Base-by-base conservation (phyloP, 495 filamentous ascomycete species). In the Xylaria intraflava region DNA sequence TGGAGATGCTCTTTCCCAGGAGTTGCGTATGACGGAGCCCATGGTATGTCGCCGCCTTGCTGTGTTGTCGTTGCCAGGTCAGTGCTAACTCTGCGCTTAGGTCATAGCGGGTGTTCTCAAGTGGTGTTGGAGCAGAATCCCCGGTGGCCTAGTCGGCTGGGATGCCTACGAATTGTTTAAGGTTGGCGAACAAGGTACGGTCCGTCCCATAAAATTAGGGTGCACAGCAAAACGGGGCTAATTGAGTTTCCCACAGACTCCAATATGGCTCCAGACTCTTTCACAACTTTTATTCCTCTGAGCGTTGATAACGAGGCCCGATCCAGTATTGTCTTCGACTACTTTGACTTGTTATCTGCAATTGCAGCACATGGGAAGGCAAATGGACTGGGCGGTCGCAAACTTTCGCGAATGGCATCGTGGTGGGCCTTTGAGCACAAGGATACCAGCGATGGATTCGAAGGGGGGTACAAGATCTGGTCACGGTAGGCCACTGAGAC, bases 381-480 rank as follows among this genome's bases (percentile, higher is more conserved):
- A 11, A 98, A 98, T 71, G 93, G 93, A 8, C 79, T 97, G 53
- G 89, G 90, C 46, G 93, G 94, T 5, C 80, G 94, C 44, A 97
- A 98, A 68, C 77, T 98, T 31, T 97, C 93, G 5, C 80, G 93
- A 53, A 87, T 96, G 73, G 93, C 94, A 26, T 90, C 92, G 51
- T 98, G 93, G 93, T 98, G 93, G 93, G 92, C 93, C 0, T 98
- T 98, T 69, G 94, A 96, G 62, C 87, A 93, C 58, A 78, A 68
- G 11, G 91, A 97, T 62, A 77, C 78, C 9, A 86, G 85, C 45
- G 91, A 84, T 69, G 94, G 94, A n/a, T 98, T 97, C 62, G 92
- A 97, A 49, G 89, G 88, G 35, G 89, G 92, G 20, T 98, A 98
- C 70, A 89, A 85, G 60, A 80, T 81, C 16, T 98, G 93, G 93